Base-by-base conservation (phyloP, 441 rosid species). In the Raphanus hybrid region DNA sequence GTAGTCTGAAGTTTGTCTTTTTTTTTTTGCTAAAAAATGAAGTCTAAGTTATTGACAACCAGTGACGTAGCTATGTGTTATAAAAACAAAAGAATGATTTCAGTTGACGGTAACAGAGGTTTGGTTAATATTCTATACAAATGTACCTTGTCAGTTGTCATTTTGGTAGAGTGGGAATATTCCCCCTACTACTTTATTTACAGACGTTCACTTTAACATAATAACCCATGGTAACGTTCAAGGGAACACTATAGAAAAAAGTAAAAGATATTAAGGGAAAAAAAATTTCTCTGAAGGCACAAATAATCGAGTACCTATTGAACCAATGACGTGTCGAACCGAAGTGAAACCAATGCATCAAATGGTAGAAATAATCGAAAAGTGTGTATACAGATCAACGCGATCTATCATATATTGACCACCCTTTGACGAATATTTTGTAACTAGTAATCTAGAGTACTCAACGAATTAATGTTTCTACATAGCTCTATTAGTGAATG, bases 81-180 rank as follows among this genome's bases (percentile, higher is more conserved):
- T 39, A 69, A 69, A 37, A 63, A 35, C 10, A 69, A 63, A 69
- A 52, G 57, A 76, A 55, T 64, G 55, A 76, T 75, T 76, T 76
- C 66, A 55, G 45, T 32, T 20, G 70, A 55, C 58, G 75, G 75
- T 70, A 71, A 77, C 58, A 55, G 3, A 70, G 8, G 48, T 29
- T 39, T 12, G 6, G 37, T 41, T 37, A 43, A n/a, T 37, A 64
- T 52, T 57, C 34, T 26, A 59, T 18, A 45, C 12, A 71, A 54
- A 3, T 59, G 34, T 9, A 65, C 12, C 16, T 45, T 45, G 41
- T 54, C 26, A 54, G 59, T 54, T 7, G 59, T 59, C 29, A 67
- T 43, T 34, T 71, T 45, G 55, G 67, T 71, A 32, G 54, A 64
- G 67, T 77, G 39, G 16, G 60, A 64, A 65, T 77, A 64, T 77